Evolutionary conservation across 1,139 yeast species (phyloP).

Genomic region (Pichia cactophila): DNA sequence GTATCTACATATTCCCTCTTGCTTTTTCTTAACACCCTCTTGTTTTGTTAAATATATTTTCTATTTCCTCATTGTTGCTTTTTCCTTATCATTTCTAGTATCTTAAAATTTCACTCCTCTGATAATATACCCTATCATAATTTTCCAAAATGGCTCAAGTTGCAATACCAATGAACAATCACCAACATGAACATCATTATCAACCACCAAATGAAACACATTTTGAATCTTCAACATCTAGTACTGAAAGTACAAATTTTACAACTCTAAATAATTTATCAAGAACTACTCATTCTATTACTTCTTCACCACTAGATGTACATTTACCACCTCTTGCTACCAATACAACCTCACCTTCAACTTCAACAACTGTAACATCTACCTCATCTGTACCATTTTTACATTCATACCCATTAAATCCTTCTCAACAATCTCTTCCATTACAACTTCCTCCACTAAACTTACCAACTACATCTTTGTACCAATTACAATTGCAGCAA

Average conservation of each 20-base stretch:
- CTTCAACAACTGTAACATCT: background rate
- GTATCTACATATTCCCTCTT: background rate
- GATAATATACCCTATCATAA: background rate
- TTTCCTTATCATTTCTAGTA: background rate
- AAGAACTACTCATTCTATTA: background rate
- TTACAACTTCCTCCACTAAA: background rate
- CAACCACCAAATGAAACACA: background rate
- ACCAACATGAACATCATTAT: background rate
- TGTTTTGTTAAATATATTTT: too few species aligned
- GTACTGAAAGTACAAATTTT: background rate
- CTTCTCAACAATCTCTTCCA: background rate
- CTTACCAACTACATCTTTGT: background rate
- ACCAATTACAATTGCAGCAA: background rate
- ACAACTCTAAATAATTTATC: background rate
- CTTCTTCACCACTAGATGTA: background rate
- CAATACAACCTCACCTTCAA: background rate
- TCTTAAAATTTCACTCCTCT: background rate
- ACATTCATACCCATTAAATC: background rate
- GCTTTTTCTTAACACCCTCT: too few species aligned
- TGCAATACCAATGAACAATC: background rate
- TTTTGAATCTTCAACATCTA: background rate
- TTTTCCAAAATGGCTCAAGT: background rate
- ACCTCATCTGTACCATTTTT: background rate
- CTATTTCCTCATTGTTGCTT: background rate
- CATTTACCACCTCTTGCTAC: background rate